Percentiles rank a stretch among this genome's conserved stretches.
Evolutionary conservation across 1,139 yeast species (phyloP).

Genomic region (Pichia sp.): DNA sequence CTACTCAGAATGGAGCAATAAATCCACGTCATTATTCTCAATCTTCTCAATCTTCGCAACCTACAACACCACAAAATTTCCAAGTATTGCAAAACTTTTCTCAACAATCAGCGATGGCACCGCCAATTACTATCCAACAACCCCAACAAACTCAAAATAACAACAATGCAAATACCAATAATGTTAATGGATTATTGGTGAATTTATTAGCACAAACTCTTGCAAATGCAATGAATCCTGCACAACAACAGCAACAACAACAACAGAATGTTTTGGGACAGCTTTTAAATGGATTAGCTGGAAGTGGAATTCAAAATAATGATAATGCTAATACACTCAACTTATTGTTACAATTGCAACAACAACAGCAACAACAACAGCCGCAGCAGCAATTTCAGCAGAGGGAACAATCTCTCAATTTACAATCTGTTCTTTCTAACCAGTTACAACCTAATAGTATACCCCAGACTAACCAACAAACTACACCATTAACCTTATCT

Average conservation of each 20-base stretch:
- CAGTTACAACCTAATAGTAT: not conserved
- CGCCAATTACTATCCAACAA: slow-evolving; percentile 15
- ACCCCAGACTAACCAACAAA: not conserved
- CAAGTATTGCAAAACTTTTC: not conserved
- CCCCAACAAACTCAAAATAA: slow-evolving; percentile 6
- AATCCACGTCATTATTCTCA: slow-evolving; percentile 3
- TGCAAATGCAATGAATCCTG: slow-evolving; percentile 3
- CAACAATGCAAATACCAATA: slow-evolving; percentile 7
- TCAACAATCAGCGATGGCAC: slow-evolving; percentile 12
- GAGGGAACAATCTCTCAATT: slow-evolving; percentile 6
- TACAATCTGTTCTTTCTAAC: not conserved
- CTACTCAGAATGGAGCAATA: slow-evolving; percentile 4
- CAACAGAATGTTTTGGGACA: slow-evolving; percentile 8
- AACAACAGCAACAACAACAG: slow-evolving; percentile 10
- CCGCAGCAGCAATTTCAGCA: slow-evolving; percentile 12
- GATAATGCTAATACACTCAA: not conserved
- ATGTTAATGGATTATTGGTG: slow-evolving; percentile 10
- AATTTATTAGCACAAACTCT: slow-evolving; percentile 16
- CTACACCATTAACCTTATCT: not conserved
- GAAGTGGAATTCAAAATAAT: not conserved
- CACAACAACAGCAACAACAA: slow-evolving; percentile 1
- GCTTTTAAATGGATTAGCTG: slow-evolving; percentile 7
- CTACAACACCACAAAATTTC: slow-evolving; percentile 8
- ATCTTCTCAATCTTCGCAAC: not conserved
- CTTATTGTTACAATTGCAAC: slow-evolving; percentile 9